Evolutionary conservation across 306 rosid species (phyloP).

Genomic region (Prunus armeniaca): DNA sequence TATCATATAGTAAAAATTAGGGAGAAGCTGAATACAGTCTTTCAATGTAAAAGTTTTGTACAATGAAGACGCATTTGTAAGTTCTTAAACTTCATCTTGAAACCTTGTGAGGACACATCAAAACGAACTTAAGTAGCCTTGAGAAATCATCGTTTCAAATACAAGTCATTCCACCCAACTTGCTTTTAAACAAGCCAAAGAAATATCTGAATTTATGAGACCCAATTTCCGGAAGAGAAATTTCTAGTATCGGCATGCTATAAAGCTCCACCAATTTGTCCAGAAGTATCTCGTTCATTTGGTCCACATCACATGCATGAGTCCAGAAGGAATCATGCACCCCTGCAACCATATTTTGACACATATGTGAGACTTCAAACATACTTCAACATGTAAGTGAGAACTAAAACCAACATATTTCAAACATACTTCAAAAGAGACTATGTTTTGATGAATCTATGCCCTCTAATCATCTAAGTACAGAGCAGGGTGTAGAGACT

Average conservation of each 20-base stretch:
- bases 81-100: no score
- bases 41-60: no score
- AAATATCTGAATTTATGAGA: neutral
- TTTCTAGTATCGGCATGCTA: constrained; percentile 63
- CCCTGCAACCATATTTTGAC: no score
- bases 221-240: neutral
- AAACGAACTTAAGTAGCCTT: no score
- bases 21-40: neutral
- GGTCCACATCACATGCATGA: constrained; percentile 74
- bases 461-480: no score
- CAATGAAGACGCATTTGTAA: neutral
- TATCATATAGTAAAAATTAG: neutral
- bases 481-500: neutral
- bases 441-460: no score
- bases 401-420: no score
- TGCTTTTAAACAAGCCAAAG: neutral
- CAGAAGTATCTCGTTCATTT: constrained; percentile 67
- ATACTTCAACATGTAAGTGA: no score
- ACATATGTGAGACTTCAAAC: no score
- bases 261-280: constrained; percentile 80
- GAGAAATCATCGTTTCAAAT: no score
- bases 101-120: no score
- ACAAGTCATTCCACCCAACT: neutral
- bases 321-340: constrained; percentile 50
- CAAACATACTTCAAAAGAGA: no score